Evolutionary conservation across 176 grass and related monocot genomes (phyloP).

Genomic region (Aegilops umbellulata): DNA sequence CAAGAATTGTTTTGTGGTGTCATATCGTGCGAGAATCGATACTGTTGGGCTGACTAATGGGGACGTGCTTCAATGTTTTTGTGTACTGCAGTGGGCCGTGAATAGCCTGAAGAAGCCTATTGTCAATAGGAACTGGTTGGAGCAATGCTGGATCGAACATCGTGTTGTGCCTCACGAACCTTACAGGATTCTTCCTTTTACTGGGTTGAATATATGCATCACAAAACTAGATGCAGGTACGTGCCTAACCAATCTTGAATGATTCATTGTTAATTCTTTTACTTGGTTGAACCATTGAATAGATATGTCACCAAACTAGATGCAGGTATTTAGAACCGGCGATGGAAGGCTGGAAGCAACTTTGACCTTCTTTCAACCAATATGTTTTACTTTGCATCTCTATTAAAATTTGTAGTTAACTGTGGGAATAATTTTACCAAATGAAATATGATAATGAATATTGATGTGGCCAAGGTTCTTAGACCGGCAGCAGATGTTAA

Average conservation of each 20-base stretch:
- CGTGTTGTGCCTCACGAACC: constrained; percentile 91
- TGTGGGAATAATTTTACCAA: background rate
- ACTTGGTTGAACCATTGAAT: constrained; percentile 74
- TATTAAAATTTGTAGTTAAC: constrained; percentile 11
- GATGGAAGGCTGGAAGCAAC: background rate
- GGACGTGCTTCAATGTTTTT: constrained; percentile 26
- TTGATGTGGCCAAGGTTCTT: background rate
- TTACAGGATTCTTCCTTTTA: constrained; percentile 84
- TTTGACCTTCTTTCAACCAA: constrained; percentile 24
- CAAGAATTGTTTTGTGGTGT: constrained; percentile 8
- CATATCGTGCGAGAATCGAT: background rate
- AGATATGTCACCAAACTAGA: constrained; percentile 76
- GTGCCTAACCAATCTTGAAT: constrained; percentile 50
- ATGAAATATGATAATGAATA: background rate
- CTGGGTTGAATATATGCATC: constrained; percentile 87
- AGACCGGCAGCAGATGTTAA: background rate
- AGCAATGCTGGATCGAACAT: constrained; percentile 92
- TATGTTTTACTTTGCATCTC: constrained; percentile 27
- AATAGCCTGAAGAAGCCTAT: constrained; percentile 86
- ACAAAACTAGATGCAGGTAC: constrained; percentile 74
- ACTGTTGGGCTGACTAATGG: constrained; percentile 28
- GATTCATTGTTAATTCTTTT: constrained; percentile 56
- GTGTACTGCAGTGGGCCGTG: constrained; percentile 68
- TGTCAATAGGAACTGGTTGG: constrained; percentile 68
- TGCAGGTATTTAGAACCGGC: constrained; percentile 27